A percentile compares a stretch with the other conserved stretches of the same genome.
phyloP scores from a whole-genome alignment of 768 basidiomycete genomes.

The Termitomyces bulborhizus region DNA sequence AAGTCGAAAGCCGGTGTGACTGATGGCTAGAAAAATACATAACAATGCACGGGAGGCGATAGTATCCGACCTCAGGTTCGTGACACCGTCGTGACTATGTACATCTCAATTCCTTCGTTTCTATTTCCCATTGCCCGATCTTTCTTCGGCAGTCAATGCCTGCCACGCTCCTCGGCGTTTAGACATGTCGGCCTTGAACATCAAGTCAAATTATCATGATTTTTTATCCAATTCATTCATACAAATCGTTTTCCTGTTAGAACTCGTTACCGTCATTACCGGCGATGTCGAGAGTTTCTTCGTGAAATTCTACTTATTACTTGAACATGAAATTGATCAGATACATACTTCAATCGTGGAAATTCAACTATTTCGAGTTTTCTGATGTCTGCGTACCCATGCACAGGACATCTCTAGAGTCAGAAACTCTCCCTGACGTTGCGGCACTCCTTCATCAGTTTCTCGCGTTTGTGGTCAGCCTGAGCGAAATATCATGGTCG shows the following conservation, averaged over 20 bases:
- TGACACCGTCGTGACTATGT: conserved; percentile 15
- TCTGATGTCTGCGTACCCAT: background rate
- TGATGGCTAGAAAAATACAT: conserved; percentile 14
- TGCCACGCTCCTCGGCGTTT: background rate
- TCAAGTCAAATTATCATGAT: background rate
- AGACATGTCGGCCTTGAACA: background rate
- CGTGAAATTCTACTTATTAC: background rate
- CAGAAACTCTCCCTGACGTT: background rate
- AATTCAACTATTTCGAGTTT: background rate
- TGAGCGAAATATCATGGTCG: background rate
- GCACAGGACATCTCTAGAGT: background rate
- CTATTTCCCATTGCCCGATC: conserved; percentile 6
- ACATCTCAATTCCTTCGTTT: conserved; percentile 7
- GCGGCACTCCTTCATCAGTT: background rate
- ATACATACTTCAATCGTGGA: background rate
- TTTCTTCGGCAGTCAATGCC: background rate
- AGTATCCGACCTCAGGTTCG: conserved; percentile 10
- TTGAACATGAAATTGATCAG: background rate
- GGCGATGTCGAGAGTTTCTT: background rate
- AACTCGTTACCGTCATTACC: background rate
- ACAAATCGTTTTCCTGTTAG: background rate
- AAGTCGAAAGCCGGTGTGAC: conserved; percentile 16
- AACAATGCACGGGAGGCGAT: conserved; percentile 5
- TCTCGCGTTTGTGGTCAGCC: background rate
- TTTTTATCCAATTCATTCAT: background rate